phyloP scores from a whole-genome alignment of 176 grass and related monocot genomes.

The Carex littledalei region DNA sequence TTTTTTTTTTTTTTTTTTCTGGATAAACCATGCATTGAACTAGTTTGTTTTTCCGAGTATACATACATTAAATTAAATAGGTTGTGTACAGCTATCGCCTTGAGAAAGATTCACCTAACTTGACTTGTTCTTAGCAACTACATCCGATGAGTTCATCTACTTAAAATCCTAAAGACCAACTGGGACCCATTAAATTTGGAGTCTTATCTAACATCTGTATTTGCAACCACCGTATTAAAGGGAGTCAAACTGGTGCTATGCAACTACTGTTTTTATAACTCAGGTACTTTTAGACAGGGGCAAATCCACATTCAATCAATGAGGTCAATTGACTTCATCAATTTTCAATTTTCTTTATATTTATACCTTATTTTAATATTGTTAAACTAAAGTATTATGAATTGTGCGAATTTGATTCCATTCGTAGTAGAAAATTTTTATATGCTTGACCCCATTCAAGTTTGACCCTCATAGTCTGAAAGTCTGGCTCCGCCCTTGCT shows the following conservation, averaged over 20 bases:
- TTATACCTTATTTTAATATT: too few species aligned
- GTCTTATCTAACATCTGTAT: neutral
- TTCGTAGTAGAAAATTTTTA: too few species aligned
- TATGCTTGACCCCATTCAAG: too few species aligned
- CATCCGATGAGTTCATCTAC: neutral
- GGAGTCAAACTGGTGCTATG: neutral
- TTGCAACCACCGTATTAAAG: neutral
- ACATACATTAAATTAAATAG: neutral
- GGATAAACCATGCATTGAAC: neutral
- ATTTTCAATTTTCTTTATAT: too few species aligned
- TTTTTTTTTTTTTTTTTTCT: too few species aligned
- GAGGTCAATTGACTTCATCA: too few species aligned
- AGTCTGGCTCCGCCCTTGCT: too few species aligned
- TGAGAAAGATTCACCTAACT: constrained; percentile 27
- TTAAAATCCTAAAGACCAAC: neutral
- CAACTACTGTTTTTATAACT: neutral
- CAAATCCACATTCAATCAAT: too few species aligned
- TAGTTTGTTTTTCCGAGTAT: neutral
- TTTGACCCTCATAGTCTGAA: too few species aligned
- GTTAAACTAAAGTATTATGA: too few species aligned
- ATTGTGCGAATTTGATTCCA: too few species aligned
- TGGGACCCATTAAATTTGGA: neutral
- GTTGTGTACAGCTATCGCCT: constrained; percentile 16
- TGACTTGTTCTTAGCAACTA: neutral
- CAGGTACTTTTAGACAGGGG: too few species aligned